Evolutionary conservation across 108 stramenopile species (phyloP).

Genomic region (Fragilariopsis cylindrus): DNA sequence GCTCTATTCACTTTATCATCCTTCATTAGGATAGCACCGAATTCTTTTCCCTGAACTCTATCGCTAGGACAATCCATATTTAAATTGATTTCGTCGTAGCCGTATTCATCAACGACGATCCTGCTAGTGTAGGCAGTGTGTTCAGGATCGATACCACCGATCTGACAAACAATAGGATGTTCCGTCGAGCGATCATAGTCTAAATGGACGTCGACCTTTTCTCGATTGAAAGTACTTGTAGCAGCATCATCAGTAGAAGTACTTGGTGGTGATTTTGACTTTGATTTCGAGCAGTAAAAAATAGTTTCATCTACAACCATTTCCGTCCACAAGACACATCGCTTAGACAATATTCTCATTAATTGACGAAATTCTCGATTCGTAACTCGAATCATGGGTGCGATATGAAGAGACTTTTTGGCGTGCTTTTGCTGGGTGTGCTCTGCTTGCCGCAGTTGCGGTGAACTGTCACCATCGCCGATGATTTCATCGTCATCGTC

Average conservation of each 20-base stretch:
- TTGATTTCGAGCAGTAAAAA: conserved; percentile 23
- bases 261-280: background rate
- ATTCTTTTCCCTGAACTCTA: conserved; percentile 42
- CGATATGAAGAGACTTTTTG: conserved; percentile 62
- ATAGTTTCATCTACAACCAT: conserved; percentile 73
- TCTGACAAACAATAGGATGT: conserved; percentile 67
- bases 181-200: conserved; percentile 14
- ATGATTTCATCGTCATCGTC: too few species aligned
- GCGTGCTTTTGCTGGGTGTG: background rate
- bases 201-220: conserved; percentile 7
- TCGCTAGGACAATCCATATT: conserved; percentile 65
- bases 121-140: conserved; percentile 29
- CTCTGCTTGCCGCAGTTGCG: too few species aligned
- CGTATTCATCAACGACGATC: conserved; percentile 28
- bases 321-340: conserved; percentile 58
- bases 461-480: too few species aligned
- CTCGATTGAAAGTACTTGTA: background rate
- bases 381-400: conserved; percentile 71
- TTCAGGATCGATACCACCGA: conserved; percentile 52
- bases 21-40: conserved; percentile 50
- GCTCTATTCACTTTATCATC: background rate
- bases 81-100: conserved; percentile 67
- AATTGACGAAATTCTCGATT: conserved; percentile 62
- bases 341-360: conserved; percentile 57
- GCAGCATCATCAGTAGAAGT: background rate